A percentile compares a stretch with the other conserved stretches of the same genome.
These are phyloP conservation scores for Didymosphaeria variabile DNA, from an alignment of 2,329 filamentous ascomycete species.

Conservation along the genomic window DNA sequence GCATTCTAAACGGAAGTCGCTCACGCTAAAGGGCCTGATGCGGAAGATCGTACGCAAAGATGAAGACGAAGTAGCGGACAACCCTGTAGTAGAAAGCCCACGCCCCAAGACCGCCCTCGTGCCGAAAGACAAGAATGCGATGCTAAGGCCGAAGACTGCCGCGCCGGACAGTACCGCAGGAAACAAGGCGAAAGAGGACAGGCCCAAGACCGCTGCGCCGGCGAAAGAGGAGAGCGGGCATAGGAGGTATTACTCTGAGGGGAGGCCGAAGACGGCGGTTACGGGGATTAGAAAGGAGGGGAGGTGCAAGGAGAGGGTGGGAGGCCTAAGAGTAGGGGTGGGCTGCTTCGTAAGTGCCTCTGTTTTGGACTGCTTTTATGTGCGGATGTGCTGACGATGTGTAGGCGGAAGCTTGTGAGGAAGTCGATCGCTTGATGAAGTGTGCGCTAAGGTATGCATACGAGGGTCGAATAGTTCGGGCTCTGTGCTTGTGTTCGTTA, in stretches of 20 bases:
- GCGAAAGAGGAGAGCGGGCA: not conserved
- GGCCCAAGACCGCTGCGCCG: constrained; percentile 18
- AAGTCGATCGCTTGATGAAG: constrained; percentile 17
- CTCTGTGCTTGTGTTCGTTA: not conserved
- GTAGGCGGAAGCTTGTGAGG: constrained; percentile 23
- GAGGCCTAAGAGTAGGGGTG: constrained; percentile 32
- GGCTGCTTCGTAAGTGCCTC: constrained; percentile 34
- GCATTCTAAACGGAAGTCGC: constrained; percentile 27
- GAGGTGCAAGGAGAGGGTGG: not conserved
- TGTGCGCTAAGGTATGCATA: too few species aligned
- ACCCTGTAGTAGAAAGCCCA: not conserved
- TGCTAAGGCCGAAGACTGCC: constrained; percentile 25
- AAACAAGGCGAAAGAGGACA: not conserved
- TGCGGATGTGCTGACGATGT: constrained; percentile 9
- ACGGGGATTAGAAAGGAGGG: not conserved
- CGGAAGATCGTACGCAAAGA: constrained; percentile 40
- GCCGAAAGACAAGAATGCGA: constrained; percentile 25
- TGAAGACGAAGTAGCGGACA: constrained; percentile 14
- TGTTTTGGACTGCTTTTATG: not conserved
- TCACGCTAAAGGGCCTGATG: constrained; percentile 39
- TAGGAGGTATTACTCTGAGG: constrained; percentile 6
- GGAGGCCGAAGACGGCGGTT: constrained; percentile 10
- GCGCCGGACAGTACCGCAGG: not conserved
- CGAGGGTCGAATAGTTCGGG: too few species aligned
- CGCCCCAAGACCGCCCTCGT: constrained; percentile 21